Conservation (phyloP, 2,329 filamentous ascomycete genomes). For the Penicillium rolfsii region DNA sequence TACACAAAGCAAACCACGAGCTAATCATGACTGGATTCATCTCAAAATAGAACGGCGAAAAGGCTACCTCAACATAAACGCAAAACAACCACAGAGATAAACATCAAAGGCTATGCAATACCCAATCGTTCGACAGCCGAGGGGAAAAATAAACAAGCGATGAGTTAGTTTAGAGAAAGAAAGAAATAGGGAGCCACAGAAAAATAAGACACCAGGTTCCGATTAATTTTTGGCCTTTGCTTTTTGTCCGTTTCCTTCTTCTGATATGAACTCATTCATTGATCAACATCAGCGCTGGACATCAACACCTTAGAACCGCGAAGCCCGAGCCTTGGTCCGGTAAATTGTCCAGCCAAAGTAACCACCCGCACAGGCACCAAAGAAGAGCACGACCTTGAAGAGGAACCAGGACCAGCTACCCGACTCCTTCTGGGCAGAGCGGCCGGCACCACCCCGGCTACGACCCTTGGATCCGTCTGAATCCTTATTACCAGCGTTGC, state of each 20-base stretch:
- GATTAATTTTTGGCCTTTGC: neutral
- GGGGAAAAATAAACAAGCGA: neutral
- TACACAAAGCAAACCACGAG: neutral
- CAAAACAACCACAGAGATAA: conserved; percentile 17
- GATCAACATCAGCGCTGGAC: no score
- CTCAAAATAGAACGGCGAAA: conserved; percentile 21
- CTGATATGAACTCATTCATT: neutral
- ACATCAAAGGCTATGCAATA: conserved; percentile 31
- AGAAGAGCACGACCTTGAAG: conserved; percentile 79
- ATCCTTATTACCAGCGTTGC: conserved; percentile 46
- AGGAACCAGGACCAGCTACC: conserved; percentile 72
- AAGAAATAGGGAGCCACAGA: no score
- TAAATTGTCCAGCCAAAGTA: conserved; percentile 89
- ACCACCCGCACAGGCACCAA: conserved; percentile 68
- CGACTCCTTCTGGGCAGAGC: conserved; percentile 30
- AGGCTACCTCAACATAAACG: conserved; percentile 13
- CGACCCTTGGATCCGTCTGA: conserved; percentile 29
- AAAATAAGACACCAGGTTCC: neutral
- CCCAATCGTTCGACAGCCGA: conserved; percentile 19
- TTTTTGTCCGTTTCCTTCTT: neutral
- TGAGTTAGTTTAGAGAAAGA: neutral
- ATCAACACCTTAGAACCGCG: conserved; percentile 36
- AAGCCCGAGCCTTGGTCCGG: conserved; percentile 62
- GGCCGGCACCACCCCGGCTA: conserved; percentile 27
- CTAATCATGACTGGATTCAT: conserved; percentile 30